Percentiles rank a stretch among this genome's conserved stretches.
These are phyloP conservation scores for Solanum hybrid DNA, from an alignment of 305 asterid species.

Conservation along the genomic window DNA sequence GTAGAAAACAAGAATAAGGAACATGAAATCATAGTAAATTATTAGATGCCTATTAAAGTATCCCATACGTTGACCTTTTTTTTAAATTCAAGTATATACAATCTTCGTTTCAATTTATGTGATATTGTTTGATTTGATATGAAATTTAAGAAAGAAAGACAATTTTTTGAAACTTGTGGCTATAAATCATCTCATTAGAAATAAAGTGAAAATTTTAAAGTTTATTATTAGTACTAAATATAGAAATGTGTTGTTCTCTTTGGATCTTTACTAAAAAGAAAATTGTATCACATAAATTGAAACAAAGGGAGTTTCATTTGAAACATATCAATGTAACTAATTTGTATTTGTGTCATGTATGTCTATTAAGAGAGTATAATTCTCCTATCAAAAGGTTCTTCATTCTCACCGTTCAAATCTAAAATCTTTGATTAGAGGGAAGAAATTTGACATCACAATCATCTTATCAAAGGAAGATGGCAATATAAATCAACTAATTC, in stretches of 20 bases:
- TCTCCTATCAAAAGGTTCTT: fast-evolving
- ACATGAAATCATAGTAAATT: not conserved
- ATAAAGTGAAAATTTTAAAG: too few relatives aligned
- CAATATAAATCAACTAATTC: not conserved
- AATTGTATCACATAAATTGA: too few relatives aligned
- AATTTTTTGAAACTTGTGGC: too few relatives aligned
- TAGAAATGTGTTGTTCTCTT: too few relatives aligned
- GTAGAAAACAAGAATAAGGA: not conserved
- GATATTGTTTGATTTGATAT: not conserved
- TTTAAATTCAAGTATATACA: not conserved
- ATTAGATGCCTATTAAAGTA: not conserved
- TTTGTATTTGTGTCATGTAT: too few relatives aligned
- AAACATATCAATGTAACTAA: not conserved
- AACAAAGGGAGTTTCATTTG: not conserved
- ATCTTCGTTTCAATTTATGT: not conserved
- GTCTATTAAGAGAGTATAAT: not conserved
- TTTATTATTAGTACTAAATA: too few relatives aligned
- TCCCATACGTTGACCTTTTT: not conserved
- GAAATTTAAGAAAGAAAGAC: too few relatives aligned
- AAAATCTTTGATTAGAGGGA: fast-evolving
- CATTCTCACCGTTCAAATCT: not conserved
- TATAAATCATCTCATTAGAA: not conserved
- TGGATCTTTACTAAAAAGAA: not conserved
- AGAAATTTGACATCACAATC: not conserved
- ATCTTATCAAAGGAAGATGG: not conserved